Percentiles rank a stretch among this genome's conserved stretches.
Conservation (phyloP, 768 basidiomycete species). For the Lyophyllum decastes region DNA sequence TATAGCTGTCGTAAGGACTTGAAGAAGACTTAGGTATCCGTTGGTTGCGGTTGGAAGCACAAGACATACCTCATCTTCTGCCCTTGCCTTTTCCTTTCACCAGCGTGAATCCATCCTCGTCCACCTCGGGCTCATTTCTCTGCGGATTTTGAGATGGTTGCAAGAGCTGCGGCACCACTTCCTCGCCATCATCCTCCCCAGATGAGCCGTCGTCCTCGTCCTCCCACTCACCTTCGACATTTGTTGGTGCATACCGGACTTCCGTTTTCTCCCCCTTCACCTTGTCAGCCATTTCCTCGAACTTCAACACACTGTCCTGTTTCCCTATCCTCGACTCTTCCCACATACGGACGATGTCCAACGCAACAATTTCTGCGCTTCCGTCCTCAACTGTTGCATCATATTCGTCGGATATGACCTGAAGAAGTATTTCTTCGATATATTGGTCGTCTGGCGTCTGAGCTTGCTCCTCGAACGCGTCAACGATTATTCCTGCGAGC, state of each 20-base stretch:
- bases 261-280: constrained; percentile 56
- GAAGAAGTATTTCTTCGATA: constrained; percentile 78
- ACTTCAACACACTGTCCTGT: constrained; percentile 50
- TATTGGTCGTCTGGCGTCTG: constrained; percentile 65
- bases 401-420: constrained; percentile 88
- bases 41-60: background rate
- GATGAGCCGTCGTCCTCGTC: constrained; percentile 40
- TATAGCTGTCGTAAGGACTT: background rate
- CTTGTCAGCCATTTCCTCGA: constrained; percentile 66
- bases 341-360: constrained; percentile 74
- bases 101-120: constrained; percentile 91
- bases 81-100: constrained; percentile 67
- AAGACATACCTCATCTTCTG: constrained; percentile 21
- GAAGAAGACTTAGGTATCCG: background rate
- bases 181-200: constrained; percentile 48
- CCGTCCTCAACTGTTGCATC: constrained; percentile 84
- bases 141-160: constrained; percentile 29
- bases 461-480: constrained; percentile 67
- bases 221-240: constrained; percentile 37
- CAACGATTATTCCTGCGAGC: constrained; percentile 80
- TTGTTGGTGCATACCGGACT: constrained; percentile 44
- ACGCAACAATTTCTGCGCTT: constrained; percentile 72
- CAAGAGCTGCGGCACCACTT: constrained; percentile 59
- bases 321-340: constrained; percentile 47
- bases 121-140: constrained; percentile 68